Evolutionary conservation across 2,329 filamentous ascomycete species (phyloP).

Genomic region (Madurella mycetomatis): DNA sequence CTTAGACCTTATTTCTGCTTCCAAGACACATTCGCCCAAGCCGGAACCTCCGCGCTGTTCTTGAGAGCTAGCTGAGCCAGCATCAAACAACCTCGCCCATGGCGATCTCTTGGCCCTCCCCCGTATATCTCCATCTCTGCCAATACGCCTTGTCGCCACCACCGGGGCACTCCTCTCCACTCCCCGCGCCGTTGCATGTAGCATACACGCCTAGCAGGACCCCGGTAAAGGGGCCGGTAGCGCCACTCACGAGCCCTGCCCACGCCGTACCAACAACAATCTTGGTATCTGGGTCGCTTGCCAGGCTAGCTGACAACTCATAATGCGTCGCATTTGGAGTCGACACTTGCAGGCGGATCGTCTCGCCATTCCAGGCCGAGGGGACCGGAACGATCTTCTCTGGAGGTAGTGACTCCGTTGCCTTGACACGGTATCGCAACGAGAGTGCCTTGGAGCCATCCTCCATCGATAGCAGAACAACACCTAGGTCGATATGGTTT

Average conservation of each 20-base stretch:
- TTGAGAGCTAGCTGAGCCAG: no score
- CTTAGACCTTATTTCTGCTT: no score
- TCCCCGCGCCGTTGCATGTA: conserved; percentile 34
- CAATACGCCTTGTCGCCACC: conserved; percentile 30
- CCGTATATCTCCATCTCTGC: conserved; percentile 21
- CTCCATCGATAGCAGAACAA: conserved; percentile 22
- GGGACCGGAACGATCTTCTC: conserved; percentile 23
- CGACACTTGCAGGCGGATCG: conserved; percentile 30
- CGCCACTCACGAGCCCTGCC: conserved; percentile 31
- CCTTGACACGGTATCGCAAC: conserved; percentile 25
- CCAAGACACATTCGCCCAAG: no score
- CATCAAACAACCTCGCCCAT: no score
- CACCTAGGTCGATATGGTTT: conserved; percentile 32
- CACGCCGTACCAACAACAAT: conserved; percentile 28
- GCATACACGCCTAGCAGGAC: conserved; percentile 34
- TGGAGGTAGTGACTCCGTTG: neutral
- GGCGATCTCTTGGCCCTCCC: conserved; percentile 1
- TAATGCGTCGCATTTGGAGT: conserved; percentile 31
- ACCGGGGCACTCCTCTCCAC: conserved; percentile 26
- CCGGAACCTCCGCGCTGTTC: no score
- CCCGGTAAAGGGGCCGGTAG: conserved; percentile 32
- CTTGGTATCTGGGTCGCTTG: conserved; percentile 13
- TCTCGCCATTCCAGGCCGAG: conserved; percentile 20
- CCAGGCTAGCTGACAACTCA: conserved; percentile 27
- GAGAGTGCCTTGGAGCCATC: no score